Evolutionary conservation across 352 stramenopile species (phyloP), one percentile per base, ranked within the genome.

Genomic region (Phytophthora chlamydospora): DNA sequence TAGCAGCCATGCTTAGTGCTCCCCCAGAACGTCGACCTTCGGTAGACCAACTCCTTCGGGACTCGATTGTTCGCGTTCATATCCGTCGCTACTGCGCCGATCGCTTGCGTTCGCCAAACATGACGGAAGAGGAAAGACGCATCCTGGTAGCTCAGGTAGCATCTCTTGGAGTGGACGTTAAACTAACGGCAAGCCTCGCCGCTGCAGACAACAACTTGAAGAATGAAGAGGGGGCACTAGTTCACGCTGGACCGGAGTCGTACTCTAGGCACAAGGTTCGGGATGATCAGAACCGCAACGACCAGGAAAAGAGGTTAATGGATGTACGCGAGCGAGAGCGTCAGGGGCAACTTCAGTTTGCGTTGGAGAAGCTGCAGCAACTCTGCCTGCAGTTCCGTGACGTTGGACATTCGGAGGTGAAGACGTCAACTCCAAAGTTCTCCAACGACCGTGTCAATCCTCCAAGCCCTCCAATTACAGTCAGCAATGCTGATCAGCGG

Each of bases 281-380:
- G 0, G 24, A 36, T 29, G 16, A 40, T 38, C 45, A 10, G 38
- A 27, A 39, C 10, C 29, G 31, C 10, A 17, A 35, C 1, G 6
- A 52, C 17, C 13, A 40, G 14, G 77, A 81, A 36, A 61, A 41
- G 13, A 53, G 58, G 38, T 33, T 73, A 0, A 36, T 53, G 16
- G 33, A 17, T 10, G 51, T 62, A 29, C 71, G 75, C 21, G 76
- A 84, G 32, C 60, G 52, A 11, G 74, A 84, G 27, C 64, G 68
- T 4, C 71, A 76, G n/a, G 68, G 80, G 13, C 76, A 81, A 17
- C 46, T 88, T 13, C 45, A 62, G 0, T 57, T 68, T n/a, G 78
- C 68, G 1, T 42, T 86, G 12, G 51, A 74, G 14, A 75, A 71
- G n/a, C 54, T 88, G 50, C 73, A 84, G 34, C 59, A 81, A 39